Evolutionary conservation across 352 stramenopile species (phyloP), one percentile per base, ranked within the genome.

Genomic region (Globisporangium abappressorium): DNA sequence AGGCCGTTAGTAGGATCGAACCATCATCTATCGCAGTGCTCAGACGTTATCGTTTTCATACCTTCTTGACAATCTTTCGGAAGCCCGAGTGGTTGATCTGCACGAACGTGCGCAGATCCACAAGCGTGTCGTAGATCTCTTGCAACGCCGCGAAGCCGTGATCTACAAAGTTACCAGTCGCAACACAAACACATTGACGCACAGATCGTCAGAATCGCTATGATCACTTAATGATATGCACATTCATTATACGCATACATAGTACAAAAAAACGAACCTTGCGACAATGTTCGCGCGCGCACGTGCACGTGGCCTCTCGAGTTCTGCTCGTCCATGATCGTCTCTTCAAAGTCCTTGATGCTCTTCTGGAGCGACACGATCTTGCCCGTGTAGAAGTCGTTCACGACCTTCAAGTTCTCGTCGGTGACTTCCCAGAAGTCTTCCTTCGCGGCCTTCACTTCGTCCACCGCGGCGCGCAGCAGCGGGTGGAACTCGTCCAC

Each of bases 51-150:
- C 38, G 15, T 28, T 11, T 1, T 26, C n/a, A 0, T 30, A 92
- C 86, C 83, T 95, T 98, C 74, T 98, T 98, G 49, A 98, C 90
- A 57, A 97, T 97, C 74, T 98, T 98, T 3, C 91, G 84, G 69
- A 98, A 97, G 30, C 91, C 92, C 65, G 90, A 96, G 75, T 93
- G 82, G 75, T 98, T 98, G 57, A 97, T 94, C 68, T 96, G 84
- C 49, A 97, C 90, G 66, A 95, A 98, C 46, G 78, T 93, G n/a
- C 88, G 82, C 56, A 98, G 68, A 49, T 96, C 90, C 68, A 96
- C 85, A 36, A 97, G 71, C 65, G 91, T 92, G 62, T 97, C 89
- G 65, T 97, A 97, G 58, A 95, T 89, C 34, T 97, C 88, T 64
- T 96, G 88, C 28, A 98, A 69, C 59, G 75, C 87, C 34, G 86